Conservation (phyloP, 192 early-diverging fungal species). For the Bifiguratus adelaidae region DNA sequence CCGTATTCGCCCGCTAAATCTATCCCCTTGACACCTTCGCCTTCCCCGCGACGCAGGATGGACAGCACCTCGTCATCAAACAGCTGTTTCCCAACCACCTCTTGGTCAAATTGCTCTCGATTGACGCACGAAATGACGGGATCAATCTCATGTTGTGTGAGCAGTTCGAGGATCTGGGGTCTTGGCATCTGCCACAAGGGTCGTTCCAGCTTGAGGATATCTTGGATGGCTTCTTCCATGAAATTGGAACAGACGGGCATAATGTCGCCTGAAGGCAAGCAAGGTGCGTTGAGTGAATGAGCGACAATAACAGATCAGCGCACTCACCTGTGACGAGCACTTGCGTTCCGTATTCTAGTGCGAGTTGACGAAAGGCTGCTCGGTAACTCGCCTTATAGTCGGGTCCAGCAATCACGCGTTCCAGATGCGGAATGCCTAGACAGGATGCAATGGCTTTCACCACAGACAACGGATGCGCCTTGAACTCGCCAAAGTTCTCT, state of each 20-base stretch:
- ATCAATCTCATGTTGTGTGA: no score
- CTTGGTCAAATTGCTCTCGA: constrained; percentile 10
- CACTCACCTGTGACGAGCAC: constrained; percentile 38
- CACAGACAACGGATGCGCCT: constrained; percentile 35
- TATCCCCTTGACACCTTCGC: constrained; percentile 13
- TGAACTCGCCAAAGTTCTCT: constrained; percentile 31
- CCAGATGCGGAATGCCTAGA: constrained; percentile 30
- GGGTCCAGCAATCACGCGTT: constrained; percentile 26
- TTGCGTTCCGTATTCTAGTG: constrained; percentile 26
- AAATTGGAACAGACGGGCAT: constrained; percentile 47
- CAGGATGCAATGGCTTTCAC: constrained; percentile 33
- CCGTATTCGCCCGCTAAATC: constrained; percentile 56
- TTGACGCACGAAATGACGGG: constrained; percentile 16
- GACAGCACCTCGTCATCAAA: constrained; percentile 27
- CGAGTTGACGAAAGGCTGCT: constrained; percentile 21
- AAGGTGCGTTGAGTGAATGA: not conserved
- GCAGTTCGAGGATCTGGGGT: constrained; percentile 24
- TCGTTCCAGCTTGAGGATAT: constrained; percentile 34
- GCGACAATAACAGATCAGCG: not conserved
- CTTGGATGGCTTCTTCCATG: constrained; percentile 39
- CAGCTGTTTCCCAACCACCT: constrained; percentile 18
- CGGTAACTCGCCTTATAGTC: constrained; percentile 36
- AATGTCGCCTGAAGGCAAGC: constrained; percentile 31
- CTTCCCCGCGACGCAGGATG: constrained; percentile 10
- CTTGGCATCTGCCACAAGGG: constrained; percentile 45